Percentiles rank a stretch among this genome's conserved stretches.
phyloP scores from a whole-genome alignment of 805 yeast species.

The Schwanniomyces sp. region DNA sequence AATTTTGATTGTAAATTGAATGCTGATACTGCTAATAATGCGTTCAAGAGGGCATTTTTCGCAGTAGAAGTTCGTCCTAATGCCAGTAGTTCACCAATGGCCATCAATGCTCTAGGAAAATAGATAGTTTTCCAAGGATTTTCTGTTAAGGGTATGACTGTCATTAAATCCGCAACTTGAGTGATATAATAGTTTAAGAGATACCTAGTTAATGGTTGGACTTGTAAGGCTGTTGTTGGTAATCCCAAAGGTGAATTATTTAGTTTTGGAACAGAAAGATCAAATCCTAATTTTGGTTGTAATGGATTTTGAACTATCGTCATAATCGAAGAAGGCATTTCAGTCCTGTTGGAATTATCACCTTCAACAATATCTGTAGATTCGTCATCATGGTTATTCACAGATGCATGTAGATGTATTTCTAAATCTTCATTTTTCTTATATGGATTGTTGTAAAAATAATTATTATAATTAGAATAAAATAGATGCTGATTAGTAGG shows the following conservation, averaged over 20 bases:
- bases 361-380: constrained; percentile 36
- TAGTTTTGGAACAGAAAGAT: constrained; percentile 29
- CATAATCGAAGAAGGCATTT: constrained; percentile 58
- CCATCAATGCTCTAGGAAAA: constrained; percentile 78
- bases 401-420: constrained; percentile 44
- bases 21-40: constrained; percentile 77
- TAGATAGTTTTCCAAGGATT: constrained; percentile 90
- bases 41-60: constrained; percentile 74
- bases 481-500: constrained; percentile 36
- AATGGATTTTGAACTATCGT: constrained; percentile 40
- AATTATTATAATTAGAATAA: constrained; percentile 39
- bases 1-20: constrained; percentile 76
- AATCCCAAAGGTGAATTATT: constrained; percentile 28
- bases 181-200: constrained; percentile 69
- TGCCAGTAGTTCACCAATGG: constrained; percentile 77
- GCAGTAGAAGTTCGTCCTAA: constrained; percentile 74
- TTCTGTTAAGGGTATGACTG: constrained; percentile 66
- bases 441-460: constrained; percentile 40
- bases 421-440: constrained; percentile 36
- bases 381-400: constrained; percentile 24
- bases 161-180: constrained; percentile 77
- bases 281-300: constrained; percentile 44
- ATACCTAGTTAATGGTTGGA: constrained; percentile 70
- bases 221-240: constrained; percentile 61
- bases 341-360: constrained; percentile 30